These are phyloP conservation scores for Backusella morwellensis DNA, from an alignment of 192 early-diverging fungal species.

Conservation along the genomic window DNA sequence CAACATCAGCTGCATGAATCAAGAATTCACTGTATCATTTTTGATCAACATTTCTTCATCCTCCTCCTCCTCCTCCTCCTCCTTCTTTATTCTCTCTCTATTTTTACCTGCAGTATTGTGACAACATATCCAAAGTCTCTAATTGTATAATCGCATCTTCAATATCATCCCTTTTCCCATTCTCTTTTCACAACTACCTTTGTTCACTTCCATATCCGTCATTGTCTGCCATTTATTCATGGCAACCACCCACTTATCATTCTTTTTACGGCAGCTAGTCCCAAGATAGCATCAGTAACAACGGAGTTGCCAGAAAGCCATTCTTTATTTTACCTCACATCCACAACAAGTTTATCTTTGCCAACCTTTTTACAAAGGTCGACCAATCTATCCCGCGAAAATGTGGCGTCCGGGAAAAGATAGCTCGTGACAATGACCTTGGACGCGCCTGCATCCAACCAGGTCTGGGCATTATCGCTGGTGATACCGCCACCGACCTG, in stretches of 20 bases:
- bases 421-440: constrained; percentile 98
- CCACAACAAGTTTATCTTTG: constrained; percentile 73
- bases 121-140: constrained; percentile 55
- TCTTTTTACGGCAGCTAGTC: constrained; percentile 68
- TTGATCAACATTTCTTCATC: background rate
- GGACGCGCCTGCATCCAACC: constrained; percentile 83
- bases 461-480: constrained; percentile 79
- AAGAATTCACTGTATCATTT: constrained; percentile 74
- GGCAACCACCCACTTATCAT: constrained; percentile 85
- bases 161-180: constrained; percentile 7
- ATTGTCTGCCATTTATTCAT: constrained; percentile 99
- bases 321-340: constrained; percentile 58
- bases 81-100: background rate
- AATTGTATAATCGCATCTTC: background rate
- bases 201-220: constrained; percentile 82
- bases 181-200: constrained; percentile 39
- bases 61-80: too few relatives aligned
- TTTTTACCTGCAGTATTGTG: constrained; percentile 59
- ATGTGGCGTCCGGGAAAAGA: constrained; percentile 82
- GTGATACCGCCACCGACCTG: constrained; percentile 97
- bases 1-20: constrained; percentile 97
- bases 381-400: constrained; percentile 64
- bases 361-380: constrained; percentile 54
- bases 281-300: too few relatives aligned
- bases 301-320: too few relatives aligned